Evolutionary conservation across 2,329 filamentous ascomycete species (phyloP).

Genomic region (Aspergillus sp.): DNA sequence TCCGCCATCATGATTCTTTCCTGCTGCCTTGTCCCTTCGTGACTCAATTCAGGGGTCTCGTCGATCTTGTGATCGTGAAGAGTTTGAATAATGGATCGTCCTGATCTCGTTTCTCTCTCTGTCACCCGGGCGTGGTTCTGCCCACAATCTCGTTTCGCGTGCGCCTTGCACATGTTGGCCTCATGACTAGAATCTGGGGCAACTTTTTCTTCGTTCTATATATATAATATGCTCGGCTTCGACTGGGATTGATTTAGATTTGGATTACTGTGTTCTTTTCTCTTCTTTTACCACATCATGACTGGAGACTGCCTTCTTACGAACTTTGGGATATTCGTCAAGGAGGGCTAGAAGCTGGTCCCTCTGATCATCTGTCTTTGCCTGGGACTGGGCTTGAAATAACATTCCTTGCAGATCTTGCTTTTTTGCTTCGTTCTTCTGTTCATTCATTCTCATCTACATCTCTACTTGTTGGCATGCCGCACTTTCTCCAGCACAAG

Average conservation of each 20-base stretch:
- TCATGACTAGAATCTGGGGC: constrained; percentile 12
- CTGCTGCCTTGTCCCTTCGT: too few species aligned
- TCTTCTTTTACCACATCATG: background rate
- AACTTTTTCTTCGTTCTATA: background rate
- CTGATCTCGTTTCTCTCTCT: too few species aligned
- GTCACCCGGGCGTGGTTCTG: constrained; percentile 8
- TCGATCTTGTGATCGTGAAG: too few species aligned
- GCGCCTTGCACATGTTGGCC: constrained; percentile 14
- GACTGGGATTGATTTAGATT: background rate
- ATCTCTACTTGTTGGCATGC: constrained; percentile 13
- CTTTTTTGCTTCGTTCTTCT: background rate
- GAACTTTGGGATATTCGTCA: constrained; percentile 5
- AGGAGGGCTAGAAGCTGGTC: constrained; percentile 1
- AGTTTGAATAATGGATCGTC: too few species aligned
- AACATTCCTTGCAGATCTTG: background rate
- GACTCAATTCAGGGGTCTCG: too few species aligned
- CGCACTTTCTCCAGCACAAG: constrained; percentile 22
- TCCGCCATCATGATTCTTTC: too few species aligned
- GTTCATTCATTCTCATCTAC: background rate
- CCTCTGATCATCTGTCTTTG: too few species aligned
- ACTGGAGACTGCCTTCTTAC: constrained; percentile 1
- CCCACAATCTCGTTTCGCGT: constrained; percentile 9
- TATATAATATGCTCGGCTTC: background rate
- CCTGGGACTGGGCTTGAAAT: too few species aligned
- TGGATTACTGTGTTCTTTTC: background rate